Percentiles rank a stretch among this genome's conserved stretches.
phyloP scores from a whole-genome alignment of 805 yeast genomes.

The Suhomyces pyralidae region DNA sequence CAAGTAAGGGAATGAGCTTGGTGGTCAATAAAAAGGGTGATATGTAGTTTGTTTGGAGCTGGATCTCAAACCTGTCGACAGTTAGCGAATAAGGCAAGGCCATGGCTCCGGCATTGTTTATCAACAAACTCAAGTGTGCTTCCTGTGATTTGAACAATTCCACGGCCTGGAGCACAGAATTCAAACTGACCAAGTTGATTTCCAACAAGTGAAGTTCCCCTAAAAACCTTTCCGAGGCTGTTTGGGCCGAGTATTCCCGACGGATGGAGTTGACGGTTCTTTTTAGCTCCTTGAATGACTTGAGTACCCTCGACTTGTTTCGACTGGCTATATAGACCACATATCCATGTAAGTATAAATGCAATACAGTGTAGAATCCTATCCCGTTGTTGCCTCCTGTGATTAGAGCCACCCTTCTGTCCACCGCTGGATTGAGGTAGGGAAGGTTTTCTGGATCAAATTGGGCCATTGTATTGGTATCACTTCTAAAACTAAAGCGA shows the following conservation, averaged over 20 bases:
- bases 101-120: constrained; percentile 80
- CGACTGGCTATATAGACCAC: constrained; percentile 74
- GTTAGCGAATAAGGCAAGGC: constrained; percentile 68
- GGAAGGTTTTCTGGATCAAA: constrained; percentile 38
- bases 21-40: constrained; percentile 72
- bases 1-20: constrained; percentile 52
- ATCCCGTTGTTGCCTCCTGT: constrained; percentile 84
- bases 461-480: background rate
- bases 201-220: constrained; percentile 40
- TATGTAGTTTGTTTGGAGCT: constrained; percentile 73
- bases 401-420: constrained; percentile 64
- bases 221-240: constrained; percentile 19
- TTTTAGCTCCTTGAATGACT: constrained; percentile 54
- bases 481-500: background rate
- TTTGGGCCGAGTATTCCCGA: constrained; percentile 20
- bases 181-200: constrained; percentile 33
- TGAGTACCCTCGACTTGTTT: constrained; percentile 50
- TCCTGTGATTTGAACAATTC: constrained; percentile 46
- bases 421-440: constrained; percentile 52
- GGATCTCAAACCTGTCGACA: constrained; percentile 71
- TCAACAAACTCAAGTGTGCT: constrained; percentile 52
- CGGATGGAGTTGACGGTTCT: constrained; percentile 46
- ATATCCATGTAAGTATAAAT: constrained; percentile 76
- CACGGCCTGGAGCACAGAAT: constrained; percentile 44
- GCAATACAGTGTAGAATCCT: constrained; percentile 74